phyloP scores from a whole-genome alignment of 2,329 filamentous ascomycete genomes.

The Fusarium globosum region DNA sequence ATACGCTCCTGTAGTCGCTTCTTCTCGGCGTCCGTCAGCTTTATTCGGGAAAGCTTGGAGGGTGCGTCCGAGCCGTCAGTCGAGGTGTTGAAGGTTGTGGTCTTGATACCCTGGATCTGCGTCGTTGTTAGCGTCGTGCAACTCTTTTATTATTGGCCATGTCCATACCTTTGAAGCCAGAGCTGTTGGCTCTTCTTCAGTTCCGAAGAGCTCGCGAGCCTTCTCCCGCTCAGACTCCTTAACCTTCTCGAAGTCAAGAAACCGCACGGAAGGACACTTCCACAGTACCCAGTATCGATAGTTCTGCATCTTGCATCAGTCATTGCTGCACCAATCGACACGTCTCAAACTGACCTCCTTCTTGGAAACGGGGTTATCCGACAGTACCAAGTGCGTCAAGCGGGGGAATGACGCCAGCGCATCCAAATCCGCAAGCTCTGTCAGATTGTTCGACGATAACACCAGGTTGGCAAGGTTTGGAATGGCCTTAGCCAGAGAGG shows the following conservation, averaged over 20 bases:
- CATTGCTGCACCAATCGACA: background rate
- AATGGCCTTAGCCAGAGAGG: constrained; percentile 76
- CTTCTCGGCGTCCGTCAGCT: constrained; percentile 89
- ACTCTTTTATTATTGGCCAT: background rate
- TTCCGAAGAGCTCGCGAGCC: constrained; percentile 86
- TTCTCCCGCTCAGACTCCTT: constrained; percentile 84
- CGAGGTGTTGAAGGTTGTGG: constrained; percentile 73
- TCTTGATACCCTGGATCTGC: constrained; percentile 86
- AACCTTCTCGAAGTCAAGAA: constrained; percentile 93
- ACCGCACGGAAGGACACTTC: constrained; percentile 85
- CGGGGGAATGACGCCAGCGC: constrained; percentile 74
- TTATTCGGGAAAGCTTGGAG: constrained; percentile 79
- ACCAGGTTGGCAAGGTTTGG: constrained; percentile 87
- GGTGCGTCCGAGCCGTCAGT: constrained; percentile 57
- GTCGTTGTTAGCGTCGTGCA: constrained; percentile 17
- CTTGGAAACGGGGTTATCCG: constrained; percentile 90
- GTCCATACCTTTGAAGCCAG: constrained; percentile 74
- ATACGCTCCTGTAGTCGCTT: constrained; percentile 88
- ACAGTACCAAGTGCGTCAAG: constrained; percentile 82
- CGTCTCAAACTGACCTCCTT: constrained; percentile 80
- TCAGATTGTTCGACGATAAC: constrained; percentile 83
- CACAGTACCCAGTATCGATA: constrained; percentile 94
- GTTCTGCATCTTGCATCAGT: constrained; percentile 64
- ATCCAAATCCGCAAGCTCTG: constrained; percentile 88
- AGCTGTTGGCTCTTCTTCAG: constrained; percentile 78